Evolutionary conservation across 23 red algal genomes (phyloP).

Genomic region (Gracilariopsis chorda): DNA sequence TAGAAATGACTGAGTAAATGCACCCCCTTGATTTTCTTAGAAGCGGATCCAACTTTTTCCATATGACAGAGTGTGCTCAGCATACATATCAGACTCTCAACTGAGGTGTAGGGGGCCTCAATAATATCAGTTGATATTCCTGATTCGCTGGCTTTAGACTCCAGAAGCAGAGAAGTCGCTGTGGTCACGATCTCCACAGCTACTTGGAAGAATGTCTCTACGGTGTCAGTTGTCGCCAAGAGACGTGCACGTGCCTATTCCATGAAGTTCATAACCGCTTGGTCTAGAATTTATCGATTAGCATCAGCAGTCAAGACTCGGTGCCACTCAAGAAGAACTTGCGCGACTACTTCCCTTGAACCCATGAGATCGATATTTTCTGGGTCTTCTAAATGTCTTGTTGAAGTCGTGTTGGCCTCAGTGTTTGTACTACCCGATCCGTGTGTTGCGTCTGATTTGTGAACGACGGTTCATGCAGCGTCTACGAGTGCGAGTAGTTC

Average conservation of each 20-base stretch:
- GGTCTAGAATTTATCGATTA: slow-evolving; percentile 30
- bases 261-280: slow-evolving; percentile 23
- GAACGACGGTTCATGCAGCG: slow-evolving; percentile 14
- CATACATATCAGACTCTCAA: slow-evolving; percentile 34
- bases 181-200: slow-evolving; percentile 48
- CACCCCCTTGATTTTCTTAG: neutral
- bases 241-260: neutral
- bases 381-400: slow-evolving; percentile 6
- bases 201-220: slow-evolving; percentile 47
- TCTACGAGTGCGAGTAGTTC: slow-evolving; percentile 61
- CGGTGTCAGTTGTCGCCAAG: slow-evolving; percentile 16
- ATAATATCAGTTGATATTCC: neutral
- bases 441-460: neutral
- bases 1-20: slow-evolving; percentile 23
- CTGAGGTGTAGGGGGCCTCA: slow-evolving; percentile 28
- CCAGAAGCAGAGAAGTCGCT: neutral
- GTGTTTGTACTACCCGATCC: neutral
- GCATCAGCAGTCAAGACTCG: slow-evolving; percentile 34
- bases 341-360: slow-evolving; percentile 21
- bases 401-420: neutral
- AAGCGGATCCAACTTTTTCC: neutral
- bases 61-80: slow-evolving; percentile 6
- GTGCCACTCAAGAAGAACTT: slow-evolving; percentile 58
- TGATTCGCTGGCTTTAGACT: neutral
- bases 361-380: slow-evolving; percentile 8